Evolutionary conservation across 495 filamentous ascomycete species (phyloP), one percentile per base, ranked within the genome.

Genomic region (Hyaloscypha bicolor): DNA sequence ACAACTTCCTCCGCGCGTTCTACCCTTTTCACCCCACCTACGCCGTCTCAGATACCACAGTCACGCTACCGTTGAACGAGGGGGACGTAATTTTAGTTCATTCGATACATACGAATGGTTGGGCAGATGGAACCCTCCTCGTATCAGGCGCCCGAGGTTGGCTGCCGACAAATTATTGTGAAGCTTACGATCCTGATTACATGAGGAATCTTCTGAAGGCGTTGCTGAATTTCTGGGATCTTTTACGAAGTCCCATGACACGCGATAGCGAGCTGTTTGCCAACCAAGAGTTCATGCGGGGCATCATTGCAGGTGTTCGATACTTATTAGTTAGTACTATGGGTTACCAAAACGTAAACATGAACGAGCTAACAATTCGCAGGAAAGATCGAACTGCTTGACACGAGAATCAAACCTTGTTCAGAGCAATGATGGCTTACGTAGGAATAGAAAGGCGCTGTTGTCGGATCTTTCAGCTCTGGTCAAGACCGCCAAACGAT

Each of bases 81-180:
- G 96, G 95, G 61, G 96, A 98, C 71, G 86, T 99, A 29, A 91
- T 99, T 60, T 78, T 99, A 64, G 89, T 99, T 39, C 96, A 99
- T 77, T 97, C 95, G 16, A 91, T 99, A 71, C 96, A 99, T 79
- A 93, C 92, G 59, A 99, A 97, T 81, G 96, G 96, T 72, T 99
- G 96, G 96, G 96, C 95, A 51, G 96, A 99, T 77, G 96, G 96
- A 51, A 99, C 96, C n/a, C 82, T 97, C 55, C 79, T 99, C 62
- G 85, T 91, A 62, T 91, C 92, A 14, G 95, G 94, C 21, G 90
- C 90, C 64, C 86, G 96, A 72, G 96, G 96, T 64, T 99, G 96
- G 96, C 81, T 99, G 65, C 96, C 96, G 33, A 98, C 96, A 4
- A 99, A 99, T 76, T 98, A 98, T 76, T 99, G 96, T 81, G 93